Evolutionary conservation across 2,329 filamentous ascomycete genomes (phyloP).

Genomic region (Ophiocordyceps camponoti-floridani): DNA sequence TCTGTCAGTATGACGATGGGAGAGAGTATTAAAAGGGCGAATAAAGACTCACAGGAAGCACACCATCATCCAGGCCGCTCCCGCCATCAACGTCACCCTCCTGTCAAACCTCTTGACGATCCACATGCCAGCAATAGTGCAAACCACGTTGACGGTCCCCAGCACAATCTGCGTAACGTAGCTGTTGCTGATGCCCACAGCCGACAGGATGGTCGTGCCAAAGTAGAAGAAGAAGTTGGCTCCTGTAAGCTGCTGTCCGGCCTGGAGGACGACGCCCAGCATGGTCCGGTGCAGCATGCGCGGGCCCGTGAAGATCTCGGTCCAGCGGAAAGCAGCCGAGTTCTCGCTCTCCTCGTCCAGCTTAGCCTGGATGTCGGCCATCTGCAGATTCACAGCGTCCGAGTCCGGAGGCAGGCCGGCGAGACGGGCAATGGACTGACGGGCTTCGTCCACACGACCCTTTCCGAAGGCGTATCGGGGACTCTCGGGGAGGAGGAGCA

Average conservation of each 20-base stretch:
- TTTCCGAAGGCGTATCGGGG: conserved; percentile 31
- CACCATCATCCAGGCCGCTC: conserved; percentile 41
- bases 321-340: conserved; percentile 26
- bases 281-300: conserved; percentile 47
- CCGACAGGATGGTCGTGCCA: conserved; percentile 45
- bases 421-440: conserved; percentile 26
- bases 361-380: conserved; percentile 32
- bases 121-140: conserved; percentile 47
- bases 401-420: conserved; percentile 21
- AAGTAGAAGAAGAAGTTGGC: conserved; percentile 55
- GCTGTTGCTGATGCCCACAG: conserved; percentile 45
- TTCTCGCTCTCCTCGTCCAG: conserved; percentile 26
- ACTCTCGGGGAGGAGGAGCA: conserved; percentile 35
- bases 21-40: neutral
- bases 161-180: conserved; percentile 53
- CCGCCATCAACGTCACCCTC: conserved; percentile 42
- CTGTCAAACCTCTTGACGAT: conserved; percentile 49
- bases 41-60: conserved; percentile 23
- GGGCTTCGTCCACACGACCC: conserved; percentile 28
- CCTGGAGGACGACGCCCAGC: conserved; percentile 44
- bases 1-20: neutral
- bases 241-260: conserved; percentile 50
- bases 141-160: conserved; percentile 47
- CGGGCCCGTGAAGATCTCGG: conserved; percentile 50
- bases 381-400: conserved; percentile 24